phyloP scores from a whole-genome alignment of 2,329 filamentous ascomycete genomes.

The Zymoseptoria crescenta region DNA sequence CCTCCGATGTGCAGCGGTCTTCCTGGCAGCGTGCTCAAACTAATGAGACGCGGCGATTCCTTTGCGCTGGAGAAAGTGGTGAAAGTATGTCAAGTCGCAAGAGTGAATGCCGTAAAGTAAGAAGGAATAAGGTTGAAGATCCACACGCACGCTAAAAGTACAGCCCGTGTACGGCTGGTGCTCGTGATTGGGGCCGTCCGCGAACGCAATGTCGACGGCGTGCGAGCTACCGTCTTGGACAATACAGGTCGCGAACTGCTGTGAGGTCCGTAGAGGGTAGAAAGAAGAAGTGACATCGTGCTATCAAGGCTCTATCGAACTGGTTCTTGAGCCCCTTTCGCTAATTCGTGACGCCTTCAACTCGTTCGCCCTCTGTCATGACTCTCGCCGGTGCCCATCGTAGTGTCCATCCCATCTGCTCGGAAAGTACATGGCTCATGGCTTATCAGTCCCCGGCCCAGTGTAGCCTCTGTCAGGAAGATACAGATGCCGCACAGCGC shows the following conservation, averaged over 20 bases:
- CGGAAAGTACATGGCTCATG: slow-evolving; percentile 8
- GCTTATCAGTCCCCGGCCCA: slow-evolving; percentile 52
- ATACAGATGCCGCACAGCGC: slow-evolving; percentile 89
- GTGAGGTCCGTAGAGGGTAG: not conserved
- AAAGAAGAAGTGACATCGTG: not conserved
- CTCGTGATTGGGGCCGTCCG: too few species aligned
- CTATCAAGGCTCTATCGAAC: not conserved
- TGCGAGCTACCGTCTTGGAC: not conserved
- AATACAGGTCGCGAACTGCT: not conserved
- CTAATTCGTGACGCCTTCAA: not conserved
- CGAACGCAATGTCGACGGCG: not conserved
- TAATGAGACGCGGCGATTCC: not conserved
- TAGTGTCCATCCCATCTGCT: not conserved
- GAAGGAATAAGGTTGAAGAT: not conserved
- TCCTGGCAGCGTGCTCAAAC: not conserved
- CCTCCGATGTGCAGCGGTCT: not conserved
- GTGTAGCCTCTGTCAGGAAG: slow-evolving; percentile 86
- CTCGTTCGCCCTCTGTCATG: not conserved
- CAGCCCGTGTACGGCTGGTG: too few species aligned
- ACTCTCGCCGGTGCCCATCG: not conserved
- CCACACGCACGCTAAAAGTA: not conserved
- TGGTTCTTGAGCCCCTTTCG: not conserved
- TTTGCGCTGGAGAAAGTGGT: not conserved
- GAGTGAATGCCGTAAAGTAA: not conserved
- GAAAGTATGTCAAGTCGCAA: not conserved